Conservation (phyloP, 768 basidiomycete genomes). For the Psilocybe tampanensis region DNA sequence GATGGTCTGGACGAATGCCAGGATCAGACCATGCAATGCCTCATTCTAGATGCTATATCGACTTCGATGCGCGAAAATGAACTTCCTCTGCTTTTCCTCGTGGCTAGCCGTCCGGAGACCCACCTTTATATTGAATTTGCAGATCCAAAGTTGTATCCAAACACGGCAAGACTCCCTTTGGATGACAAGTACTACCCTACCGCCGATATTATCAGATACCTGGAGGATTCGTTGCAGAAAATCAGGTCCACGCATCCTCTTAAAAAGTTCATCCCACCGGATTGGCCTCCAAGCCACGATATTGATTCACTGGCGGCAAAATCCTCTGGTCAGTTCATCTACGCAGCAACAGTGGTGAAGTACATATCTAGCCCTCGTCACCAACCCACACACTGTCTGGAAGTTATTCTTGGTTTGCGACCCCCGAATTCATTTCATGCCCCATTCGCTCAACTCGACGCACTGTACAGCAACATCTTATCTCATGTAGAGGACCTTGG, state of each 20-base stretch:
- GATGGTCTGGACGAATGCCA: constrained; percentile 4
- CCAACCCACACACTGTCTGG: background rate
- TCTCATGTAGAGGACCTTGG: background rate
- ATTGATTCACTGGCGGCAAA: background rate
- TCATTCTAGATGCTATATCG: background rate
- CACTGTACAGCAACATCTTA: background rate
- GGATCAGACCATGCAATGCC: background rate
- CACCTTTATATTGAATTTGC: background rate
- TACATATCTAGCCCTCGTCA: constrained; percentile 1
- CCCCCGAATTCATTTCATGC: background rate
- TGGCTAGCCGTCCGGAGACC: constrained; percentile 2
- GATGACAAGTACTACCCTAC: constrained; percentile 4
- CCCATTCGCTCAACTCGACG: constrained; percentile 1
- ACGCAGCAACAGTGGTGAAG: background rate
- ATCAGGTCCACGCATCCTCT: background rate
- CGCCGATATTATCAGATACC: background rate
- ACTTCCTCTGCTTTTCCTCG: background rate
- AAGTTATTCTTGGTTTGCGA: background rate
- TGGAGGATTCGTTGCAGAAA: background rate
- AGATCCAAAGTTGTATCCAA: background rate
- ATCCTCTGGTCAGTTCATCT: constrained; percentile 4
- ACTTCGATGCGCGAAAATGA: background rate
- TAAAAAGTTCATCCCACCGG: background rate
- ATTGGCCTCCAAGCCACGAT: background rate
- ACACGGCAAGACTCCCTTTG: background rate